Conservation (phyloP, 305 asterid genomes). For the Fraxinus xanthoxyloides region DNA sequence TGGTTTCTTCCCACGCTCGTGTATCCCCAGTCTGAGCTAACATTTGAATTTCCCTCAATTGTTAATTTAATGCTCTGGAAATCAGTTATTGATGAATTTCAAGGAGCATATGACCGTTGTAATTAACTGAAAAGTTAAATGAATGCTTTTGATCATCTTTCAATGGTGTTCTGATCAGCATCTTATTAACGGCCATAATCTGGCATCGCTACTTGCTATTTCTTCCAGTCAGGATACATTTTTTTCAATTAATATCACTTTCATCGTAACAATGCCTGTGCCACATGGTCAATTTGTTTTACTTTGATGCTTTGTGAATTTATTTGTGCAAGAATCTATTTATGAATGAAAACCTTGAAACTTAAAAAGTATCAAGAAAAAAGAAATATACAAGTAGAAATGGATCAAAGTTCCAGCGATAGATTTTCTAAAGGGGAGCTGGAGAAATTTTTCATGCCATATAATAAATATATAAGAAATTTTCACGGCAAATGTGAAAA, state of each 20-base stretch:
- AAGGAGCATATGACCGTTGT: not conserved
- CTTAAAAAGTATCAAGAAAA: not conserved
- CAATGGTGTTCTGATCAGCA: not conserved
- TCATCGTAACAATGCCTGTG: not conserved
- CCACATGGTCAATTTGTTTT: not conserved
- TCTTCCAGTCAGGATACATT: not conserved
- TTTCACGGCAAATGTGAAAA: not conserved
- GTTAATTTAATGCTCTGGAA: not conserved
- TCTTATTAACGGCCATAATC: not conserved
- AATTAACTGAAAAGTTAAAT: not conserved
- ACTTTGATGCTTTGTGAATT: not conserved
- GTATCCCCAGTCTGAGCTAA: not conserved
- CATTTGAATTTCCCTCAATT: not conserved
- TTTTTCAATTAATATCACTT: not conserved
- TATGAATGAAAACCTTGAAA: not conserved
- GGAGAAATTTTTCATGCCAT: not conserved
- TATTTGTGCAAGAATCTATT: not conserved
- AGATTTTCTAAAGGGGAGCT: not conserved
- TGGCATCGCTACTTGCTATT: not conserved
- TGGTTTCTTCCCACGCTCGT: not conserved
- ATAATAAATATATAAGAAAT: not conserved
- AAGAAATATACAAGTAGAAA: not conserved
- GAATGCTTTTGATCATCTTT: not conserved
- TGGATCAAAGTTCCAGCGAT: not conserved
- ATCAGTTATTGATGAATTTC: not conserved